phyloP scores from a whole-genome alignment of 148 eudicot genomes.

The Euryodendron excelsum region DNA sequence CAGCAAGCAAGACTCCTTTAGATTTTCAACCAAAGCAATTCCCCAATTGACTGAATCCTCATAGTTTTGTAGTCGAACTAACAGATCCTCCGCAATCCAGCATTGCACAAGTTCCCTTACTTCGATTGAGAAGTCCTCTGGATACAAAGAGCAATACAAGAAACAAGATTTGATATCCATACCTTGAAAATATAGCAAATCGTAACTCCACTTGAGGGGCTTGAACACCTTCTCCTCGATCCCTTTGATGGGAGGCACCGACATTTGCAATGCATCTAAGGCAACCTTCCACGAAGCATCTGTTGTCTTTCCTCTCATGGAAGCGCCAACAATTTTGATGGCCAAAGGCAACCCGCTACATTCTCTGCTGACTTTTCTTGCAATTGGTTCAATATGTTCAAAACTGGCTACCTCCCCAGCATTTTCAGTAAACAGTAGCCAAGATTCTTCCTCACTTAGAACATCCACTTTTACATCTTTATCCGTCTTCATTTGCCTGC shows the following conservation, averaged over 20 bases:
- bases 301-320: conserved; percentile 20
- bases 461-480: background rate
- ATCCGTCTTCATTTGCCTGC: conserved; percentile 12
- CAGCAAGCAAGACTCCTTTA: conserved; percentile 13
- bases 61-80: background rate
- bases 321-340: conserved; percentile 13
- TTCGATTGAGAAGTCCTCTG: conserved; percentile 11
- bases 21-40: conserved; percentile 4
- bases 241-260: conserved; percentile 10
- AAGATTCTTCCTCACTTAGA: conserved; percentile 16
- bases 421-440: conserved; percentile 10
- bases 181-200: conserved; percentile 3
- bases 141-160: conserved; percentile 22
- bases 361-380: conserved; percentile 5
- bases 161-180: conserved; percentile 13
- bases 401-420: background rate
- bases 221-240: conserved; percentile 9
- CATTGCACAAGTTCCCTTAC: conserved; percentile 12
- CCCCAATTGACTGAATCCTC: conserved; percentile 3
- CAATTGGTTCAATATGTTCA: conserved; percentile 7
- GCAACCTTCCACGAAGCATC: conserved; percentile 13
- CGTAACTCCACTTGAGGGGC: conserved; percentile 1
- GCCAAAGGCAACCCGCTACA: conserved; percentile 17
- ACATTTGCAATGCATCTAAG: background rate
- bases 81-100: conserved; percentile 13